A percentile compares a stretch with the other conserved stretches of the same genome.
Evolutionary conservation across 768 basidiomycete genomes (phyloP).

Genomic region (Trametes cubensis): DNA sequence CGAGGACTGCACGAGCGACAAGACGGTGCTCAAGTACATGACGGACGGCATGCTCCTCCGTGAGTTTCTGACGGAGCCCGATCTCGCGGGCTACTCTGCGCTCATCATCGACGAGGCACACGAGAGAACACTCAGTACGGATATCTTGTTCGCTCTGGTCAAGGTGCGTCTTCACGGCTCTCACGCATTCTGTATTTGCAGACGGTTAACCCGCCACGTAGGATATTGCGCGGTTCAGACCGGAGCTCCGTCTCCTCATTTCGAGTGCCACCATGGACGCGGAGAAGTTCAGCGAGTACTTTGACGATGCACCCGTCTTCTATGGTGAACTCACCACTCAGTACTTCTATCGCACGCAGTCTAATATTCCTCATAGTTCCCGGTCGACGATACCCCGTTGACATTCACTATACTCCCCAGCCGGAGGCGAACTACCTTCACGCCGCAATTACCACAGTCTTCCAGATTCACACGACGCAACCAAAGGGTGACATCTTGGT

Average conservation of each 20-base stretch:
- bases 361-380: constrained; percentile 64
- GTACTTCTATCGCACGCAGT: constrained; percentile 4
- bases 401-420: constrained; percentile 98
- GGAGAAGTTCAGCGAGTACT: constrained; percentile 97
- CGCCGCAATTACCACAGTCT: constrained; percentile 97
- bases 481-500: constrained; percentile 97
- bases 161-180: constrained; percentile 69
- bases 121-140: constrained; percentile 95
- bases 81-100: constrained; percentile 91
- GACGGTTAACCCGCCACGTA: constrained; percentile 43
- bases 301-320: constrained; percentile 94
- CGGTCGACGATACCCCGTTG: constrained; percentile 95
- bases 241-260: constrained; percentile 90
- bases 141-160: constrained; percentile 96
- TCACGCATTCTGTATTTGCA: constrained; percentile 19
- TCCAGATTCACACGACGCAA: constrained; percentile 99
- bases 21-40: constrained; percentile 99
- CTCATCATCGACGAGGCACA: constrained; percentile 99
- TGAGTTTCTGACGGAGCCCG: constrained; percentile 97
- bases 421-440: constrained; percentile 99
- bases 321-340: constrained; percentile 59
- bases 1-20: constrained; percentile 99
- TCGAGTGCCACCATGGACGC: constrained; percentile 98
- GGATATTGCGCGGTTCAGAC: constrained; percentile 97
- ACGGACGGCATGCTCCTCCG: constrained; percentile 98